Evolutionary conservation across 371 early-diverging fungal genomes (phyloP).

Genomic region (Zancudomyces culisetae): DNA sequence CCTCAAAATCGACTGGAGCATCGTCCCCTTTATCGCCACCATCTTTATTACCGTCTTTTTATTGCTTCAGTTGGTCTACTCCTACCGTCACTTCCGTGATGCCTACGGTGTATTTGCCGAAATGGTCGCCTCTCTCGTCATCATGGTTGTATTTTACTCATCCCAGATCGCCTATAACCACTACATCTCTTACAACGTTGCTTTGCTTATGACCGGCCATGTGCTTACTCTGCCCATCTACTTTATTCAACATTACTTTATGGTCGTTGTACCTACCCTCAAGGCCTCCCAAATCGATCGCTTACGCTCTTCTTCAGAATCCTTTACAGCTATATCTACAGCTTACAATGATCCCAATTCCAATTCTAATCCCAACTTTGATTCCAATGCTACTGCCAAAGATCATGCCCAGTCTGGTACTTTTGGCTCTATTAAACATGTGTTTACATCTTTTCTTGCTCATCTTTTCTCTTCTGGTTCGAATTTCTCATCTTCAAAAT

Average conservation of each 20-base stretch:
- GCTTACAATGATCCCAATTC: too few species aligned
- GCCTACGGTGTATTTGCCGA: conserved; percentile 4
- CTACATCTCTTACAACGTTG: not conserved
- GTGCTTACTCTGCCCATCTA: conserved; percentile 2
- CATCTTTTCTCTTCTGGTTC: too few species aligned
- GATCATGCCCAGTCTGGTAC: not conserved
- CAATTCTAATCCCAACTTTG: not conserved
- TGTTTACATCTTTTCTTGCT: not conserved
- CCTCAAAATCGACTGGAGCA: not conserved
- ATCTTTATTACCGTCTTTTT: not conserved
- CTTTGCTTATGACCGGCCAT: conserved; percentile 3
- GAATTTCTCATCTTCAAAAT: too few species aligned
- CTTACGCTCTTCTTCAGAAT: not conserved
- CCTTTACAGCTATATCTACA: too few species aligned
- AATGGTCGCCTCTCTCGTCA: not conserved
- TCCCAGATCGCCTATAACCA: conserved; percentile 3
- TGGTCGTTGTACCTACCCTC: not conserved
- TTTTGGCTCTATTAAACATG: not conserved
- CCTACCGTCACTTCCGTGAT: not conserved
- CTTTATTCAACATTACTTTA: not conserved
- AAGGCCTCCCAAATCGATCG: not conserved
- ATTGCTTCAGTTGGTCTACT: not conserved
- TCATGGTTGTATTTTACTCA: not conserved
- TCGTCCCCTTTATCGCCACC: not conserved
- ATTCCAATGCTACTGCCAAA: not conserved